Evolutionary conservation across 2,329 filamentous ascomycete genomes (phyloP).

Genomic region (Ophiostoma fasciatum): DNA sequence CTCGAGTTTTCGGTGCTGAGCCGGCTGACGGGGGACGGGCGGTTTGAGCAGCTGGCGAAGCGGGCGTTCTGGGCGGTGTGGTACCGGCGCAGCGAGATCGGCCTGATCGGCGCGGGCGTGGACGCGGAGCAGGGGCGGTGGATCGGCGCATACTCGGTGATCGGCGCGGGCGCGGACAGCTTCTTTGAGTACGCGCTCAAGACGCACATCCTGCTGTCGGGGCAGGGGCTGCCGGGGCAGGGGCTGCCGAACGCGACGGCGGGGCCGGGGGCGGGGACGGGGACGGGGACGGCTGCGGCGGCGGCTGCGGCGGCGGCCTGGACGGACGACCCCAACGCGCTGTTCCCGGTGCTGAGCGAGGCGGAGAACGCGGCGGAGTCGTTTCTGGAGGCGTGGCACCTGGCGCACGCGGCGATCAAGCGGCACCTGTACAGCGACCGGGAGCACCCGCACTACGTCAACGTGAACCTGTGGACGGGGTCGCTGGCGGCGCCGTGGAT

Average conservation of each 20-base stretch:
- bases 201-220: slow-evolving; percentile 78
- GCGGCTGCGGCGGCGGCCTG: slow-evolving; percentile 13
- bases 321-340: slow-evolving; percentile 44
- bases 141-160: slow-evolving; percentile 80
- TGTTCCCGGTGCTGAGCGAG: slow-evolving; percentile 44
- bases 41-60: slow-evolving; percentile 85
- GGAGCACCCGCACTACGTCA: slow-evolving; percentile 84
- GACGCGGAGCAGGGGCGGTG: slow-evolving; percentile 78
- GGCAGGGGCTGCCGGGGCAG: slow-evolving; percentile 47
- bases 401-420: slow-evolving; percentile 75
- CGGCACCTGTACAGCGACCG: slow-evolving; percentile 75
- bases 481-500: slow-evolving; percentile 87
- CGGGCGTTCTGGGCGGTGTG: slow-evolving; percentile 97
- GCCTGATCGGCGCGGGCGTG: slow-evolving; percentile 79
- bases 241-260: slow-evolving; percentile 36
- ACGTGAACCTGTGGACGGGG: slow-evolving; percentile 76
- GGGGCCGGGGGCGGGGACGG: neutral
- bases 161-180: slow-evolving; percentile 91
- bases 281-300: neutral
- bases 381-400: slow-evolving; percentile 72
- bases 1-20: slow-evolving; percentile 88
- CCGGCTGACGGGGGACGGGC: slow-evolving; percentile 66
- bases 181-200: slow-evolving; percentile 98
- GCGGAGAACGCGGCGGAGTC: slow-evolving; percentile 58
- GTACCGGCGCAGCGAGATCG: slow-evolving; percentile 70